Evolutionary conservation across 352 stramenopile genomes (phyloP).

Genomic region (Phytophthora pluvialis): DNA sequence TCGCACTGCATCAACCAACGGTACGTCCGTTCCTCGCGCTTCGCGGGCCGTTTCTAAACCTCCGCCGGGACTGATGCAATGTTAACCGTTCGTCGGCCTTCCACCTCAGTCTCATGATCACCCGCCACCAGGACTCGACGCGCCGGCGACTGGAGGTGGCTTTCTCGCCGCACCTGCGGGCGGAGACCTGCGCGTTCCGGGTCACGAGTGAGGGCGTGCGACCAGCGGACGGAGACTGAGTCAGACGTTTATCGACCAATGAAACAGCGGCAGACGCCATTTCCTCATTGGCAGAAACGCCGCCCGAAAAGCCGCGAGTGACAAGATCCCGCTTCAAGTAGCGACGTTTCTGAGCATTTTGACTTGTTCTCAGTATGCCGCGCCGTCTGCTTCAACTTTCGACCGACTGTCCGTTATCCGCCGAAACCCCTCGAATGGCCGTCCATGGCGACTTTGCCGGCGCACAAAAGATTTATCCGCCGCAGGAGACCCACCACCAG

Average conservation of each 20-base stretch:
- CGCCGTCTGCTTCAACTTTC: slow-evolving; percentile 20
- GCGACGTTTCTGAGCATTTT: slow-evolving; percentile 25
- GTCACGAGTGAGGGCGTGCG: slow-evolving; percentile 65
- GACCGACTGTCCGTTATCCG: slow-evolving; percentile 21
- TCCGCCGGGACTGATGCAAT: slow-evolving; percentile 12
- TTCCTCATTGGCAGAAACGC: slow-evolving; percentile 23
- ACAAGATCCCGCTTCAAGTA: slow-evolving; percentile 29
- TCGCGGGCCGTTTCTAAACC: neutral
- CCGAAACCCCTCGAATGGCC: slow-evolving; percentile 21
- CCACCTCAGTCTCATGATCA: slow-evolving; percentile 58
- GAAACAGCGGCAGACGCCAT: neutral
- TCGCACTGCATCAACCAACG: slow-evolving; percentile 88
- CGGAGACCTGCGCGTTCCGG: slow-evolving; percentile 48
- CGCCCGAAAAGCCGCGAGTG: slow-evolving; percentile 21
- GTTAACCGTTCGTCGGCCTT: neutral
- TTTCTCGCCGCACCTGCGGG: slow-evolving; percentile 65
- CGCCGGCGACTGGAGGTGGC: slow-evolving; percentile 49
- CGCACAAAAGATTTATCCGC: slow-evolving; percentile 31
- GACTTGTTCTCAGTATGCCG: slow-evolving; percentile 28
- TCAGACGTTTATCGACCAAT: slow-evolving; percentile 21
- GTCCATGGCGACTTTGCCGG: slow-evolving; percentile 8
- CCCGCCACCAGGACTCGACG: slow-evolving; percentile 33
- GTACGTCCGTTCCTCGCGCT: slow-evolving; percentile 33
- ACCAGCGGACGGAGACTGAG: slow-evolving; percentile 29
- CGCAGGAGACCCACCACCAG: slow-evolving; percentile 1